These are phyloP conservation scores for Beauveria sp. DNA, from an alignment of 2,329 filamentous ascomycete genomes.

Conservation along the genomic window DNA sequence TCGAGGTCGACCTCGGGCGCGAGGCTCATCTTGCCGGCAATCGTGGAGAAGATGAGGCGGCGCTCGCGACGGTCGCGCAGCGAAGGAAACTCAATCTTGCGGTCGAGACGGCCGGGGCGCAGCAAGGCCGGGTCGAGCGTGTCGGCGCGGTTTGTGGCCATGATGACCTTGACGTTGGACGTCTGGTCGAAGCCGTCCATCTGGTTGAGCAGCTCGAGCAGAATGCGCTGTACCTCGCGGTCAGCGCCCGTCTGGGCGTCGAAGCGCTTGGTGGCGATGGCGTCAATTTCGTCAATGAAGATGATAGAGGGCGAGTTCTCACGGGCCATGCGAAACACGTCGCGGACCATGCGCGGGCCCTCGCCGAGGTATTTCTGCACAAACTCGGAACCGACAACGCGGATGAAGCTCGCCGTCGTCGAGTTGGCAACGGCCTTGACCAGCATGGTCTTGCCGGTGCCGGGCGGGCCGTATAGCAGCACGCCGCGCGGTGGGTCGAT, in stretches of 20 bases:
- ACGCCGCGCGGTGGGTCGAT: constrained; percentile 97
- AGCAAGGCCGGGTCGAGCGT: constrained; percentile 92
- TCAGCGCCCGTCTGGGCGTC: constrained; percentile 97
- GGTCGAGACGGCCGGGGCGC: constrained; percentile 87
- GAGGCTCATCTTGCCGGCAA: constrained; percentile 93
- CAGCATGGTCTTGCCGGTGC: constrained; percentile 94
- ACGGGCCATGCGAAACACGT: constrained; percentile 97
- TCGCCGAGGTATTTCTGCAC: constrained; percentile 98
- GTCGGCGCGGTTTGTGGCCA: constrained; percentile 98
- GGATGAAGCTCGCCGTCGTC: constrained; percentile 96
- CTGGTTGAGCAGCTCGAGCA: constrained; percentile 95
- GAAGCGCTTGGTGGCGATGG: constrained; percentile 98
- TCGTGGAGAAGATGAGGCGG: constrained; percentile 94
- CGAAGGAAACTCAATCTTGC: constrained; percentile 98
- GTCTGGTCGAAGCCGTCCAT: constrained; percentile 99
- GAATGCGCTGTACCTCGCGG: constrained; percentile 95
- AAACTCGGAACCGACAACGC: constrained; percentile 95
- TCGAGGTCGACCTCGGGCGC: constrained; percentile 95
- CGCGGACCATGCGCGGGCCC: constrained; percentile 95
- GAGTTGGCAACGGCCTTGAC: constrained; percentile 98
- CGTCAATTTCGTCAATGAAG: constrained; percentile 99
- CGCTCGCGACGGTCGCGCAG: constrained; percentile 90
- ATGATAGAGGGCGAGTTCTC: constrained; percentile 98
- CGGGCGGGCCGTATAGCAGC: constrained; percentile 88
- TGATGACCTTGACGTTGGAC: constrained; percentile 99